Base-by-base conservation (phyloP, 179 eudicot species). In the Spinacia oleracea region DNA sequence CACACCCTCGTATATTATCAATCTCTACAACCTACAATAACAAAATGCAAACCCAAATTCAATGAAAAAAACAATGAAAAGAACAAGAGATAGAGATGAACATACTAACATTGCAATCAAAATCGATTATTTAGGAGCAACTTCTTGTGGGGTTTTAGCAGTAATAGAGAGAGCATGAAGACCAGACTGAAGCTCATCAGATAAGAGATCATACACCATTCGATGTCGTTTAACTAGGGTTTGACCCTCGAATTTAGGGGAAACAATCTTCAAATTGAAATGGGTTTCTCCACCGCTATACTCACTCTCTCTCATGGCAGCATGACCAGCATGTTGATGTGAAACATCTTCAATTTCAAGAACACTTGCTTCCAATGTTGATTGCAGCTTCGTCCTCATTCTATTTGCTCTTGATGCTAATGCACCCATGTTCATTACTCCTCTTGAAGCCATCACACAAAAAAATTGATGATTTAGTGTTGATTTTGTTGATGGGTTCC, bases 311-410 rank as follows among this genome's bases (percentile, higher is more conserved):
- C 70, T 91, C 70, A 93, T 87, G 11, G 90, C 98, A 53, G 88
- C 88, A 76, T 91, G 98, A 31, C 97, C 93, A 5, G 93, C 97
- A 77, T 91, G 98, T 87, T 90, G 94, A 46, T 88, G 85, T 0
- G 98, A 93, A 31, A 91, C 91, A 72, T 93, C 98, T 74, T 93
- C 97, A 27, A 93, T 78, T 62, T 89, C 91, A 38, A 93, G 74
- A 27, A 72, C 35, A 63, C 67, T 86, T 60, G 97, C 84, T 78
- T 87, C 87, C 23, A 91, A 79, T 23, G 83, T 83, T 58, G 90
- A 79, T 73, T 91, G 87, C 6, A 91, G 84, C 76, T 88, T 91
- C 53, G 90, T 72, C 84, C 89, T 88, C 29, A 90, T 90, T 76
- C 91, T 76, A 46, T 58, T 86, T 45, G 87, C 90, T 76, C 92